Evolutionary conservation across 768 basidiomycete genomes (phyloP).

Genomic region (Lentinus brumalis): DNA sequence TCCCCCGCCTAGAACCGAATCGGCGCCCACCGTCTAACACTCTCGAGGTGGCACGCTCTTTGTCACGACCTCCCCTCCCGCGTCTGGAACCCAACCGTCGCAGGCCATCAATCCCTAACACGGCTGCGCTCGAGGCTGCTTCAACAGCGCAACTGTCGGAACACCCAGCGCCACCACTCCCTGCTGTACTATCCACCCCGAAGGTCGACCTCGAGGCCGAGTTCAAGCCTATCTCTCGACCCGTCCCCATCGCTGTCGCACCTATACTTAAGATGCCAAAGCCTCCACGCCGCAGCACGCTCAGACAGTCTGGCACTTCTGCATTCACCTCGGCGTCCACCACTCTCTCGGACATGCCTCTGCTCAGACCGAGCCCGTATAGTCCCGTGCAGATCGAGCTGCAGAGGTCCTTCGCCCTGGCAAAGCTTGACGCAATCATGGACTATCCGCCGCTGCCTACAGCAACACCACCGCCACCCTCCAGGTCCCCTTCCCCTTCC

Average conservation of each 20-base stretch:
- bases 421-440: not conserved
- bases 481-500: not conserved
- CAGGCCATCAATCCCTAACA: not conserved
- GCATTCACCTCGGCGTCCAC: not conserved
- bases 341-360: slow-evolving; percentile 1
- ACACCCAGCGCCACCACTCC: not conserved
- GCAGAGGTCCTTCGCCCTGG: not conserved
- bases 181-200: not conserved
- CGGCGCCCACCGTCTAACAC: not conserved
- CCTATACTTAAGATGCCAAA: not conserved
- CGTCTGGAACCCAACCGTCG: slow-evolving; percentile 8
- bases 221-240: not conserved
- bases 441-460: not conserved
- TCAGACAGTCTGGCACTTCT: not conserved
- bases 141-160: not conserved
- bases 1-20: not conserved
- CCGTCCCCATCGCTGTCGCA: not conserved
- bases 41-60: not conserved
- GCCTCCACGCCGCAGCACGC: not conserved
- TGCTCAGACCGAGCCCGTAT: not conserved
- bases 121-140: not conserved
- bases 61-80: not conserved
- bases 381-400: not conserved
- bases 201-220: not conserved
- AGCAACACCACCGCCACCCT: not conserved